These are phyloP conservation scores for Dianthus caryophyllus DNA, from an alignment of 148 eudicot genomes.

Conservation along the genomic window DNA sequence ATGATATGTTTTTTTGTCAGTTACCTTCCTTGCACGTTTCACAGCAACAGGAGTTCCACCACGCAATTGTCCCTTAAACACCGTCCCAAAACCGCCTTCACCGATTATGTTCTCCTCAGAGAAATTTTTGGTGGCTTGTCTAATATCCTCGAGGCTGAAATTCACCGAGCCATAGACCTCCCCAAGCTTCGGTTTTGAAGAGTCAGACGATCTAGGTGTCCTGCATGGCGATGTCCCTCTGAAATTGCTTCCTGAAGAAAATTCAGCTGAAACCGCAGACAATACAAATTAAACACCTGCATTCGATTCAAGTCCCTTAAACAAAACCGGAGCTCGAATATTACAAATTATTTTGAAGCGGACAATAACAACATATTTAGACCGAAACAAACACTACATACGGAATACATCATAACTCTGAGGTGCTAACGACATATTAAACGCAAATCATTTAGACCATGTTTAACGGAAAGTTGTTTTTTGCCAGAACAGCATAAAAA, in stretches of 20 bases:
- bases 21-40: constrained; percentile 67
- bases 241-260: constrained; percentile 42
- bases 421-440: too few relatives aligned
- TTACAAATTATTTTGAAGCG: not conserved
- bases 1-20: too few relatives aligned
- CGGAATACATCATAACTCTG: too few relatives aligned
- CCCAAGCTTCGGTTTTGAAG: constrained; percentile 25
- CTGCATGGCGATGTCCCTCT: constrained; percentile 22
- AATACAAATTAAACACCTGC: not conserved
- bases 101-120: constrained; percentile 46
- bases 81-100: constrained; percentile 67
- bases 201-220: constrained; percentile 15
- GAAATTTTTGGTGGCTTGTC: constrained; percentile 55
- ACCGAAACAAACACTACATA: too few relatives aligned
- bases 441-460: too few relatives aligned
- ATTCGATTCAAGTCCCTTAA: not conserved
- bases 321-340: not conserved
- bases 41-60: constrained; percentile 61
- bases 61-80: constrained; percentile 54
- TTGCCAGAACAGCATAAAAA: not conserved
- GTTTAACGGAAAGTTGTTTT: too few relatives aligned
- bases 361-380: too few relatives aligned
- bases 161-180: constrained; percentile 28
- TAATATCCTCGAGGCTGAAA: constrained; percentile 50
- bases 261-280: constrained; percentile 22